Base-by-base conservation (phyloP, 2,329 filamentous ascomycete species). In the Paraconiothyrium sp. region DNA sequence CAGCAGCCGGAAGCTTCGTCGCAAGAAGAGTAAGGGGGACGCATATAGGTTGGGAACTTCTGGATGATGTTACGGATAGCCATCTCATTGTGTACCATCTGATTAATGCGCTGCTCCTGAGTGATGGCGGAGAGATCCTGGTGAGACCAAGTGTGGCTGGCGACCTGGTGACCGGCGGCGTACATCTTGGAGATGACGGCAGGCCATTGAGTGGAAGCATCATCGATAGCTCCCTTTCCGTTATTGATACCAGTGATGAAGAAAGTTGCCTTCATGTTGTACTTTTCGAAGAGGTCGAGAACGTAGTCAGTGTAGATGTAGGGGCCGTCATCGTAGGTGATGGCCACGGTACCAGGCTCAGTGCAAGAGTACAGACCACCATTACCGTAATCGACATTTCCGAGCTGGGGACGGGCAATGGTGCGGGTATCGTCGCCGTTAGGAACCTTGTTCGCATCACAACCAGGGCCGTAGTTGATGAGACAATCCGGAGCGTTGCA, bases 251-350 rank as follows among this genome's bases (percentile, higher is more conserved):
- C 85, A 4, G 84, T 87, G 60, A 90, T 80, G 73, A 90, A 91
- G 76, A 92, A 91, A 0, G 89, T 91, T 0, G 88, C 89, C 63
- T 86, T 88, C n/a, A 86, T 88, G 24, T 83, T 78, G 66, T 88
- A 87, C 24, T 79, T 79, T 54, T 83, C 81, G 35, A 91, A 82
- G 56, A 87, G 81, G 67, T 89, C 84, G 8, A 91, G 82, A 7
- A 91, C 81, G 59, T 86, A 82, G 34, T 79, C 78, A 0, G 89
- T 91, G 74, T 89, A 90, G 34, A 83, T 78, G 65, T 86, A 77
- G 30, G 89, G 89, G 0, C 89, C 89, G 71, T 91, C 89, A 68
- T 91, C 89, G 65, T 86, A 91, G 0, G 88, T 91, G 57, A 91
- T 78, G 14, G 89, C 89, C 65, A 91, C 84, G 4, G 86, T 86